These are phyloP conservation scores for Scytalidium sp. DNA, from an alignment of 2,329 filamentous ascomycete species.

Conservation along the genomic window DNA sequence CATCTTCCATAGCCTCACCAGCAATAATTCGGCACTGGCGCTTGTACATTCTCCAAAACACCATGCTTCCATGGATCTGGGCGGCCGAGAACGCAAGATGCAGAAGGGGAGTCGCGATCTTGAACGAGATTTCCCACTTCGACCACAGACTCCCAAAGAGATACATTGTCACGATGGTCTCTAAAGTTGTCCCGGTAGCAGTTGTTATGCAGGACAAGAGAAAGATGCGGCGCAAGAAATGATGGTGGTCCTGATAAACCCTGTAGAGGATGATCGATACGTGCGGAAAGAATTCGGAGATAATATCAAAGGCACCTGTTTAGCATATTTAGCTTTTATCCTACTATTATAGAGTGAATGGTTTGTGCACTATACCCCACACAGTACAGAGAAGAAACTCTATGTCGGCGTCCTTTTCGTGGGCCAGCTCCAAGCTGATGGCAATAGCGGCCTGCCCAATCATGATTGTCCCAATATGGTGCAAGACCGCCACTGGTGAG, in stretches of 20 bases:
- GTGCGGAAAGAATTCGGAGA: conserved; percentile 44
- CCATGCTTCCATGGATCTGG: conserved; percentile 38
- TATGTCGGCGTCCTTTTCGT: conserved; percentile 24
- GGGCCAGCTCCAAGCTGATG: conserved; percentile 26
- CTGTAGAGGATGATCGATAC: conserved; percentile 43
- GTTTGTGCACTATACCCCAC: conserved; percentile 17
- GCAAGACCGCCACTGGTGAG: conserved; percentile 36
- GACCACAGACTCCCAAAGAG: conserved; percentile 40
- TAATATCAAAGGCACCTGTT: conserved; percentile 41
- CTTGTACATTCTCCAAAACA: conserved; percentile 38
- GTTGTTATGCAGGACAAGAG: conserved; percentile 33
- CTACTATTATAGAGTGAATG: neutral
- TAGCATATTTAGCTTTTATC: neutral
- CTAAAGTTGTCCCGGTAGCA: conserved; percentile 33
- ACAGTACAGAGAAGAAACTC: conserved; percentile 26
- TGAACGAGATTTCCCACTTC: conserved; percentile 39
- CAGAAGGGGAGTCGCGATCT: conserved; percentile 38
- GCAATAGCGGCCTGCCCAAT: conserved; percentile 40
- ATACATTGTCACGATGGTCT: conserved; percentile 41
- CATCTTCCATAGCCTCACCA: neutral
- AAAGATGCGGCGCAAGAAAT: conserved; percentile 36
- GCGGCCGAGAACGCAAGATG: conserved; percentile 39
- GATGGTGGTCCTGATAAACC: conserved; percentile 33
- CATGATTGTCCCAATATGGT: conserved; percentile 33
- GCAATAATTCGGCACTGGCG: conserved; percentile 14